Conservation (phyloP, 1,284 basidiomycete species). For the Inonotus obliquus region DNA sequence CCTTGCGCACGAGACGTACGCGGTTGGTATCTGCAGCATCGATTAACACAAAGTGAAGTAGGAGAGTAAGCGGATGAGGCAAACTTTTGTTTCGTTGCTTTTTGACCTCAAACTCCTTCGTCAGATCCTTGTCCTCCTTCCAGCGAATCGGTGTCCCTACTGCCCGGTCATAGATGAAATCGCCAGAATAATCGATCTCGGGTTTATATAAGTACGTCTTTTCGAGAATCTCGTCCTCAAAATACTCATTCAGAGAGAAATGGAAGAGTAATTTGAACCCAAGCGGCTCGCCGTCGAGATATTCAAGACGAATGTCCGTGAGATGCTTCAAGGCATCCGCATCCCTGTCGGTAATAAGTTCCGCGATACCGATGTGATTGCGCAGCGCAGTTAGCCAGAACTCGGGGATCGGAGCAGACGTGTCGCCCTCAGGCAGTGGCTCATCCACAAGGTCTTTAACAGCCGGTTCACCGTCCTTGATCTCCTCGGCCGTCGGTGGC, state of each 20-base stretch:
- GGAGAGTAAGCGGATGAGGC: conserved; percentile 27
- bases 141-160: conserved; percentile 92
- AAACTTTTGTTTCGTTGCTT: conserved; percentile 98
- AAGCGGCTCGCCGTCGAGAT: conserved; percentile 58
- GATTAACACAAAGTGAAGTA: conserved; percentile 7
- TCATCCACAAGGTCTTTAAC: conserved; percentile 66
- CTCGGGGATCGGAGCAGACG: conserved; percentile 74
- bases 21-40: conserved; percentile 76
- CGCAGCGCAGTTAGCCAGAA: conserved; percentile 98
- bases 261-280: conserved; percentile 90
- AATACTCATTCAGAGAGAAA: conserved; percentile 85
- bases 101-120: conserved; percentile 97
- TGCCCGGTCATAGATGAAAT: conserved; percentile 93
- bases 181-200: conserved; percentile 90
- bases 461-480: conserved; percentile 71
- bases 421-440: conserved; percentile 42
- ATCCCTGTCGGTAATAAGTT: conserved; percentile 92
- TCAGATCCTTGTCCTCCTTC: conserved; percentile 98
- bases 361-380: conserved; percentile 85
- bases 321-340: conserved; percentile 72
- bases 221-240: conserved; percentile 78
- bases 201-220: conserved; percentile 97
- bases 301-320: conserved; percentile 62
- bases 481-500: conserved; percentile 77
- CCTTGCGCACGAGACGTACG: conserved; percentile 88